Evolutionary conservation across 805 yeast genomes (phyloP).

Genomic region (Sungouiella thailandica): DNA sequence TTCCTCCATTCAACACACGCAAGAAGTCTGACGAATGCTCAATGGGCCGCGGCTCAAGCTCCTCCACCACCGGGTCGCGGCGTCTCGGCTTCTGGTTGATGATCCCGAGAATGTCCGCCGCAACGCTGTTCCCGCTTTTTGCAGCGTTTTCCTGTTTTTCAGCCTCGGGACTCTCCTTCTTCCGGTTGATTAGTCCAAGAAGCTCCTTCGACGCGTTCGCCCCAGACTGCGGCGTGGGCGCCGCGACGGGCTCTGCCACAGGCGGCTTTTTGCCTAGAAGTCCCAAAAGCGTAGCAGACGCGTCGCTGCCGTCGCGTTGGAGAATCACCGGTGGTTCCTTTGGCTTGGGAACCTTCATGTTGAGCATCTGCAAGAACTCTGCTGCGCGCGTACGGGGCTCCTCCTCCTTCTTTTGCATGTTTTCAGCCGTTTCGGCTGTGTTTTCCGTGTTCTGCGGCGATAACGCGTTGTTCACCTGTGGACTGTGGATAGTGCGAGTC

Average conservation of each 20-base stretch:
- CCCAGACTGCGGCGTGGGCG: background rate
- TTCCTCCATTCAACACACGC: background rate
- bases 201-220: conserved; percentile 9
- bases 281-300: conserved; percentile 12
- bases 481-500: conserved; percentile 31
- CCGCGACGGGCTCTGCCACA: conserved; percentile 1
- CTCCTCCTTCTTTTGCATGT: conserved; percentile 1
- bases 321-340: conserved; percentile 9
- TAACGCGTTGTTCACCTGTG: background rate
- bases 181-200: conserved; percentile 14
- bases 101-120: background rate
- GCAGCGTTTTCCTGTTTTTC: background rate
- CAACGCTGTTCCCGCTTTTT: background rate
- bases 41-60: too few species aligned
- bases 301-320: conserved; percentile 11
- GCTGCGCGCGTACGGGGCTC: background rate
- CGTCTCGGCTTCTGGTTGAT: conserved; percentile 1
- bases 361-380: conserved; percentile 8
- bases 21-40: background rate
- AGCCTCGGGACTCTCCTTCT: background rate
- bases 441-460: background rate
- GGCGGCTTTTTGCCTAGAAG: conserved; percentile 12
- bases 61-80: too few species aligned
- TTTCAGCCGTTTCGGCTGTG: too few species aligned
- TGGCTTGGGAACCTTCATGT: conserved; percentile 1